Base-by-base conservation (phyloP, 2,329 filamentous ascomycete species). In the Byssoonygena ceratinophila region DNA sequence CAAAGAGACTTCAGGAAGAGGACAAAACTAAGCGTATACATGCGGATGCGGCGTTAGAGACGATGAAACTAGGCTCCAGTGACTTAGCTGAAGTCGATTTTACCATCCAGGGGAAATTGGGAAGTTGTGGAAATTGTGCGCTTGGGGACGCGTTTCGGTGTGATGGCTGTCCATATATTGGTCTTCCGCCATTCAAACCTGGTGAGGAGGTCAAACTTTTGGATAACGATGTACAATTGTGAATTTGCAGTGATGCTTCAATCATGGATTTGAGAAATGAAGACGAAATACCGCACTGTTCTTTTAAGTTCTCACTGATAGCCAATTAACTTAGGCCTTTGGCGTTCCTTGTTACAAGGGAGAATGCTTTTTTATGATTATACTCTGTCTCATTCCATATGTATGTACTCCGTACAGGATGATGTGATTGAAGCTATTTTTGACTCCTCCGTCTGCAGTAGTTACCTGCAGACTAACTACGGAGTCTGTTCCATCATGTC, bases 21-120 rank as follows among this genome's bases (percentile, higher is more conserved):
- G 92, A 97, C 68, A 76, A 75, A 40, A 77, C 76, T 6, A 82
- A 81, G 63, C 78, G 87, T 53, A 71, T 73, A 6, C 72, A 76
- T 20, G 85, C 85, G 29, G 84, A 88, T 63, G 72, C 74, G 44
- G 72, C 72, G 2, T 62, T 76, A 23, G 69, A 71, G 12, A 68
- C 73, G 39, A 76, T 87, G 45, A 80, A 82, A 63, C 76, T 95
- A 48, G 80, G 78, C 46, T 74, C 81, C 0, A 83, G 87, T 61
- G 92, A 98, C 65, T 73, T 98, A 46, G 82, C 80, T 48, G 91
- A 97, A 69, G 78, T 97, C 7, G 92, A 98, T 70, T 97, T 98
- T 66, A 98, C 92, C 0, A 87, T 97, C n/a, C 79, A 94, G 69
- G 92, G 92, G 61, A 97, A 96, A 74, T 87, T 91, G 4, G 91